Evolutionary conservation across 2,329 filamentous ascomycete species (phyloP), one percentile per base, ranked within the genome.

Genomic region (Didymella sp.): DNA sequence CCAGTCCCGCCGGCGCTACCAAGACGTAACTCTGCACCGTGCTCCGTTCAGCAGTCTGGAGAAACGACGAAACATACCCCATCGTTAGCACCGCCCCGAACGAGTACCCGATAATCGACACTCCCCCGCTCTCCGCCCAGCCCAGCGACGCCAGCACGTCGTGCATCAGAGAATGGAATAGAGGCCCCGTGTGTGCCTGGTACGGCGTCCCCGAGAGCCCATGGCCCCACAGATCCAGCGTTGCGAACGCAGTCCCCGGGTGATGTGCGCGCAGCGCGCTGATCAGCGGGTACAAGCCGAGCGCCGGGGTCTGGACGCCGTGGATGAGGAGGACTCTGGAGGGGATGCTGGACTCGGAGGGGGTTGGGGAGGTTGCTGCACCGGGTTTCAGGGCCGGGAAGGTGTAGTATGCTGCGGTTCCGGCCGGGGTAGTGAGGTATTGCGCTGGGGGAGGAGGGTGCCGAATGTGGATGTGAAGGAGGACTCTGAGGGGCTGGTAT

Each of bases 181-280:
- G 57, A 0, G 51, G 35, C 0, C 78, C 60, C 0, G 71, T 71
- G 49, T 84, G 81, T 0, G 82, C 63, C 0, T 64, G 27, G 1
- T 80, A 2, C 0, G 82, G 82, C 0, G 82, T 84, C 6, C 80
- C 78, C 25, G 73, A 79, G n/a, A 85, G 67, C 0, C 82, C 82
- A 47, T 85, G 83, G 27, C 83, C 83, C 81, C 81, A 85, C 11
- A 80, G 76, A 52, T 85, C 83, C 13, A 82, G 17, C 1, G 83
- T 68, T 0, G 81, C 78, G 28, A 79, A 71, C 11, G 80, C 72
- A 0, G 80, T 66, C 0, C 61, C 24, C 0, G 80, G 76, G 42
- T 76, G 78, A 0, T 60, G 61, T 0, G 66, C 31, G 1, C 73
- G 70, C 1, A 85, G 70, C 0, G 64, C 60, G 6, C 59, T 67